Evolutionary conservation across 1,139 yeast species (phyloP), one percentile per base, ranked within the genome.

Genomic region (Chernovozyma sophiae-reginae): DNA sequence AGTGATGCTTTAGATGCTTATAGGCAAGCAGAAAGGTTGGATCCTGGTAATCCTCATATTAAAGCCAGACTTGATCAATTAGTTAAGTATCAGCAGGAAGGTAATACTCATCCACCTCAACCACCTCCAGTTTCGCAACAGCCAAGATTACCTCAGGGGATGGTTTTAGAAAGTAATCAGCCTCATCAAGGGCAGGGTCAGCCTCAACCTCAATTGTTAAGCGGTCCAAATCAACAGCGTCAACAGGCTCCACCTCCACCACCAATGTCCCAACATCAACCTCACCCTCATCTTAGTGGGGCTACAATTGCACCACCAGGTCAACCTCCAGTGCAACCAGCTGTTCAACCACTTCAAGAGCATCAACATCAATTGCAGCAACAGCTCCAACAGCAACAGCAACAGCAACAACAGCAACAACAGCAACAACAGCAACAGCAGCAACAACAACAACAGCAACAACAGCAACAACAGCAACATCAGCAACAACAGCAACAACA

Each of bases 1-100:
- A 77, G 82, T 45, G 98, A 92, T 58, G 98, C 98, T 1, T 69
- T 92, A 47, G 97, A 92, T 62, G 98, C 98, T 7, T 92, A 92
- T 59, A 83, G 87, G 53, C 94, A 95, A 48, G 98, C 98, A 5
- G 95, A 95, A 38, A 79, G 95, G 41, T 77, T 92, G 49, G 97
- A 92, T 58, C 97, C 98, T 25, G 84, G 80, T 43, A 90, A 92
- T 57, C 89, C 94, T 35, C 97, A 90, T 60, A 92, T 92, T 52
- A 89, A 87, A 63, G 90, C 92, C 34, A 77, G 98, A 49, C 74
- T 92, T 51, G 95, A 89, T 49, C 95, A 89, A 51, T 72, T 92
- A 55, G 78, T 81, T 36, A 80, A 80, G 51, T 79, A 78, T 54
- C 87, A 82, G 61, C 82, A 80, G 50, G 87, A 81, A 45, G 86